Evolutionary conservation across 805 yeast species (phyloP), one percentile per base, ranked within the genome.

Genomic region (Candida chilensis): DNA sequence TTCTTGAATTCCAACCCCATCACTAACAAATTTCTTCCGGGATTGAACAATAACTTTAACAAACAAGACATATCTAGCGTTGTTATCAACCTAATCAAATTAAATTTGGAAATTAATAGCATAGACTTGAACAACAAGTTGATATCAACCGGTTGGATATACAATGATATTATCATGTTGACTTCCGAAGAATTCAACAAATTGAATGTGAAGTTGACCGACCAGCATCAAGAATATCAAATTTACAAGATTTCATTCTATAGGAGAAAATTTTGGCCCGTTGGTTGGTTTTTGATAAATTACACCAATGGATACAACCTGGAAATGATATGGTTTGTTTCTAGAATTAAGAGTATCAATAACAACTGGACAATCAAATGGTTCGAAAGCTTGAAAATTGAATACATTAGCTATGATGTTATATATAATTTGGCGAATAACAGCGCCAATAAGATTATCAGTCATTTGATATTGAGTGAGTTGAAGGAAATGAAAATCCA

Each of bases 141-240:
- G 32, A 58, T 63, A 21, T 78, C 84, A 0, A 69, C 78, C 0
- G 83, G 78, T 17, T 83, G 92, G 92, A 64, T 72, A 5, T 57
- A 62, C n/a, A 71, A 71, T 38, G 72, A 69, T 24, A 64, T 71
- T 24, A 62, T 81, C 28, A 60, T 54, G 19, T 42, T 82, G 17
- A 54, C 63, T 2, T 60, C 63, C 3, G 60, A 57, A 15, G 87
- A 78, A 44, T 45, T 64, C 14, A 29, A 28, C 7, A 64, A 64
- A 32, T 41, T 73, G 20, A 51, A 56, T 33, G 53, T 60, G 18
- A 49, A 52, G 36, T 39, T 53, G 19, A 41, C 40, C 5, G 44
- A 42, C 13, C 39, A 51, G 20, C 46, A 44, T 29, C 39, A 47
- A 11, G 43, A 35, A 16, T 34, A 29, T 17, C 27, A 42, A 4